Base-by-base conservation (phyloP, 768 basidiomycete species). In the Suillus variegatus region DNA sequence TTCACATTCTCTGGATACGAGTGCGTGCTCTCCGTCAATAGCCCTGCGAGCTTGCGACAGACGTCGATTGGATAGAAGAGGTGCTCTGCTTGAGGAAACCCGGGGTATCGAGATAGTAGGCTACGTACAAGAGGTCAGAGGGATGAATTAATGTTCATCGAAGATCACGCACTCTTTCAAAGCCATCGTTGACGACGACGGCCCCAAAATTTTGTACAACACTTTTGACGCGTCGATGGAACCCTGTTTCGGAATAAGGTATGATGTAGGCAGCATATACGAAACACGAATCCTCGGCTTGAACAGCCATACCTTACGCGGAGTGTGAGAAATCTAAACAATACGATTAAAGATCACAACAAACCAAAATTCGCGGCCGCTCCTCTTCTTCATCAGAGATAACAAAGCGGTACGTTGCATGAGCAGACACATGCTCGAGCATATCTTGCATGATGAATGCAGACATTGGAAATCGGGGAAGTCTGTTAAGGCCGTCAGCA, bases 371-470 rank as follows among this genome's bases (percentile, higher is more conserved):
- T 62, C 90, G 82, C 5, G 92, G 88, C 35, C 82, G 84, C 66
- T 94, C 93, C 36, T 90, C 87, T 71, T 97, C 94, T 68, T 96
- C 95, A 65, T 97, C 96, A 18, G 86, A 81, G 40, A 99, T 78
- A 41, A 95, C 84, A 72, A 99, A 98, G 12, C 95, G 91, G 77
- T 98, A 95, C 0, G 92, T 91, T 1, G 95, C 95, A 73, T 98
- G 96, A 2, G 96, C 94, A 62, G 92, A 90, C 6, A 94, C 91
- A 61, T 92, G 90, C 73, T 97, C 97, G 36, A 85, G 84, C 92
- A 99, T 92, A 71, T 97, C 94, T 66, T 94, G 88, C 14, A 95
- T 86, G 38, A 99, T 85, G 76, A 93, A 97, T n/a, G 93, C 92
- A 2, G 93, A 92, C 35, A 96, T 80, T 0, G 93, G 93, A 35